Evolutionary conservation across 2,329 filamentous ascomycete genomes (phyloP), one percentile per base, ranked within the genome.

Genomic region (Clonostachys byssicola): DNA sequence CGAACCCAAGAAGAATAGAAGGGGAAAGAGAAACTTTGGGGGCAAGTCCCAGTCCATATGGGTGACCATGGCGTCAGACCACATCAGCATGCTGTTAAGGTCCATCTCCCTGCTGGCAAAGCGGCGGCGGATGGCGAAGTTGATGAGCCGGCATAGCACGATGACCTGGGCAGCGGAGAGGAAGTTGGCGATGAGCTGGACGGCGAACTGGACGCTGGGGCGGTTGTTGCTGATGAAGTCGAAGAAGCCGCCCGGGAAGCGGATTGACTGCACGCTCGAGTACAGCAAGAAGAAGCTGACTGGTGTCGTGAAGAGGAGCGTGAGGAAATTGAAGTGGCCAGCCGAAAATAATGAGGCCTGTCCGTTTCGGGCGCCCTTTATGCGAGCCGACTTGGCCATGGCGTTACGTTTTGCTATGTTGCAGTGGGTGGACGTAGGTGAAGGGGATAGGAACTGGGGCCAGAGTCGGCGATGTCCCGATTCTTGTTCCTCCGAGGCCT

Each of bases 21-120:
- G 43, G 13, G 34, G 43, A 16, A 20, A 3, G 16, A 16, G 18
- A 34, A 35, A 44, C 13, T 17, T 35, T 10, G 33, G 38, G 13
- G 43, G 43, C n/a, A 44, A 34, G n/a, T 20, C 43, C 43, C 43
- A 44, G 43, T 44, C 33, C 43, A 44, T 44, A 9, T 34, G 23
- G 10, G 13, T 33, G 10, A n/a, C 34, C 12, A 36, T 44, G 5
- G 33, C 23, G 13, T 34, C 34, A 2, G 18, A 16, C 43, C 43
- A 44, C 10, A 44, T 35, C n/a, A 17, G 23, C 43, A 44, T 12
- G 12, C 5, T 36, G n/a, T 44, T 34, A 3, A 44, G 14, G 5
- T 34, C 23, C 43, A 44, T 44, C 8, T 33, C 10, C 30, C 34
- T 14, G 16, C 23, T 16, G 2, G 34, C 33, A 23, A 44, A 44